Evolutionary conservation across 768 basidiomycete genomes (phyloP).

Genomic region (Kwoniella sp.): DNA sequence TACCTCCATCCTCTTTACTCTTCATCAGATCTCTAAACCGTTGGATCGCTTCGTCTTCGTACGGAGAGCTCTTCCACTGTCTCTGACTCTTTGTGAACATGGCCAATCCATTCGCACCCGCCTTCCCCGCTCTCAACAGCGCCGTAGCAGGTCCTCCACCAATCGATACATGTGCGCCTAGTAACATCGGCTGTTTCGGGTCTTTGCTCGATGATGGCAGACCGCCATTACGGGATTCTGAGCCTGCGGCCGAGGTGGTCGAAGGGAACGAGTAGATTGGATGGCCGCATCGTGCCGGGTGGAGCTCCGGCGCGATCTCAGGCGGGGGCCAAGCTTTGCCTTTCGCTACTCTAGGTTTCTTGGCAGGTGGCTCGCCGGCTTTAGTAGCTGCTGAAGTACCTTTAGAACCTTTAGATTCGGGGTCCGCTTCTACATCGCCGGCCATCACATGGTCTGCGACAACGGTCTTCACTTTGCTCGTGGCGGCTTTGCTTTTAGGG

Average conservation of each 20-base stretch:
- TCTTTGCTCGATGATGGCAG: conserved; percentile 11
- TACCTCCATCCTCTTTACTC: conserved; percentile 54
- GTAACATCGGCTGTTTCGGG: conserved; percentile 27
- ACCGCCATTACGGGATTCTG: conserved; percentile 20
- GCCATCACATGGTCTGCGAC: conserved; percentile 9
- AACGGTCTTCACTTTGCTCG: conserved; percentile 14
- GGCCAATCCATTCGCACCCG: conserved; percentile 80
- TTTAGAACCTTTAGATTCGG: too few relatives aligned
- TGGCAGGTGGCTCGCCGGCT: conserved; percentile 14
- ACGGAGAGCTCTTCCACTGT: conserved; percentile 71
- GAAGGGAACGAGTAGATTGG: conserved; percentile 34
- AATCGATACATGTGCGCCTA: conserved; percentile 82
- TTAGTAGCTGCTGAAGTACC: background rate
- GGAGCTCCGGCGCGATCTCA: conserved; percentile 38
- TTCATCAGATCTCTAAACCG: conserved; percentile 67
- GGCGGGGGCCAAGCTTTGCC: conserved; percentile 42
- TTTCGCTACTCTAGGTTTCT: conserved; percentile 36
- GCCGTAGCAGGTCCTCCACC: conserved; percentile 78
- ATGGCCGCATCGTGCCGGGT: conserved; percentile 40
- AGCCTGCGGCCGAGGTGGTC: conserved; percentile 2
- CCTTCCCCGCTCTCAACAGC: conserved; percentile 68
- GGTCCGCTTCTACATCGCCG: conserved; percentile 7
- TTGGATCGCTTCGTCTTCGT: conserved; percentile 62
- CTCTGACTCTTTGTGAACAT: conserved; percentile 82
- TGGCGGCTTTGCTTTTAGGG: conserved; percentile 9